A percentile compares a stretch with the other conserved stretches of the same genome.
phyloP scores from a whole-genome alignment of 208 protist genomes.

The Lotmaria passim region DNA sequence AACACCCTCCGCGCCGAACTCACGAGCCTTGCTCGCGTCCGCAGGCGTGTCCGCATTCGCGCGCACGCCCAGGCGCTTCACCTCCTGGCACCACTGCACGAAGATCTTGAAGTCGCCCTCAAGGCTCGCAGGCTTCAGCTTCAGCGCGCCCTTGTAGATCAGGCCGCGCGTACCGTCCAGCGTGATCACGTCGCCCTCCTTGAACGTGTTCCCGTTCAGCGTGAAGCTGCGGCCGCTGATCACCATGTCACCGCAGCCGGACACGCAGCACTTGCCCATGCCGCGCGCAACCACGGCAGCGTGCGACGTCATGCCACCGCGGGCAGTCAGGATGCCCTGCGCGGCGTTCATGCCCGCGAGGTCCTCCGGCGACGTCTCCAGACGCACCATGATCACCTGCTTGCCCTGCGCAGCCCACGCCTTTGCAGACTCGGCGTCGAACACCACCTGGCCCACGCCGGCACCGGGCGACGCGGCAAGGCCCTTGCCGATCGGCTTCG shows the following conservation, averaged over 20 bases:
- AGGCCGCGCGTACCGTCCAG: constrained; percentile 90
- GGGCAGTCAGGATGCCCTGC: constrained; percentile 92
- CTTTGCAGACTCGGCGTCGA: constrained; percentile 80
- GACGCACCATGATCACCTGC: constrained; percentile 92
- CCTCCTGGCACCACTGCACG: constrained; percentile 77
- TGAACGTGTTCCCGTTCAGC: constrained; percentile 60
- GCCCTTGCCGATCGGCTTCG: constrained; percentile 87
- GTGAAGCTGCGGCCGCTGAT: constrained; percentile 70
- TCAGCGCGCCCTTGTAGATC: constrained; percentile 81
- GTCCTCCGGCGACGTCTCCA: constrained; percentile 96
- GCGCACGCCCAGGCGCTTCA: constrained; percentile 84
- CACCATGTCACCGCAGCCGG: constrained; percentile 79
- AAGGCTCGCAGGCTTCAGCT: constrained; percentile 64
- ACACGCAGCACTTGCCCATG: constrained; percentile 96
- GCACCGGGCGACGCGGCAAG: constrained; percentile 93
- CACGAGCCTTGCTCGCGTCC: constrained; percentile 75
- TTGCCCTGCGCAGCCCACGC: constrained; percentile 60
- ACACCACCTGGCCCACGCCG: constrained; percentile 91
- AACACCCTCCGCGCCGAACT: constrained; percentile 95
- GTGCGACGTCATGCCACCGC: constrained; percentile 96
- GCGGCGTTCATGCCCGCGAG: constrained; percentile 91
- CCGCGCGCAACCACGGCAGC: constrained; percentile 95
- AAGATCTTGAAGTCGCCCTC: constrained; percentile 84
- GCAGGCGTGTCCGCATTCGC: constrained; percentile 92
- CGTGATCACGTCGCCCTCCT: constrained; percentile 92